These are phyloP conservation scores for Perilla frutescens DNA, from an alignment of 257 asterid genomes.

Conservation along the genomic window DNA sequence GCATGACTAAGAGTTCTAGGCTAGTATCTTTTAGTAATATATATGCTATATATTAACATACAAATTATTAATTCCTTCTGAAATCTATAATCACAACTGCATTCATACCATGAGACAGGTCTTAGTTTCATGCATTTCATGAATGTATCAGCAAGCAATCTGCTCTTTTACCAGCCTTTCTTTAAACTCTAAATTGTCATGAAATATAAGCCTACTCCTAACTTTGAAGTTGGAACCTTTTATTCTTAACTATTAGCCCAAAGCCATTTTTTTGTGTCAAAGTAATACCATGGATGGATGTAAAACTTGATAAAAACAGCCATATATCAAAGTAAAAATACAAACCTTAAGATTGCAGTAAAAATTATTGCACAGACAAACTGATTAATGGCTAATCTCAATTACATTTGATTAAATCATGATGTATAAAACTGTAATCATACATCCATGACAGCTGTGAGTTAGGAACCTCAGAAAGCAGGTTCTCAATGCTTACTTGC, in stretches of 20 bases:
- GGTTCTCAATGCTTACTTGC: constrained; percentile 35
- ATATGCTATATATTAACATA: not conserved
- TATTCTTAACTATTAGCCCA: too few relatives aligned
- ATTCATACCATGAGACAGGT: not conserved
- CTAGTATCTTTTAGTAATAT: not conserved
- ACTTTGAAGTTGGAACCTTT: not conserved
- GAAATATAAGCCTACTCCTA: not conserved
- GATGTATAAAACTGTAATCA: constrained; percentile 35
- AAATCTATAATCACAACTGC: not conserved
- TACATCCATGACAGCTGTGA: constrained; percentile 25
- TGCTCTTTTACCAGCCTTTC: not conserved
- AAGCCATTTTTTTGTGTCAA: not conserved
- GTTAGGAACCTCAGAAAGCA: constrained; percentile 30
- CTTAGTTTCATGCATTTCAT: not conserved
- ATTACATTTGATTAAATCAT: constrained; percentile 22
- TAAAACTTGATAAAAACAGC: not conserved
- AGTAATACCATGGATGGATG: not conserved
- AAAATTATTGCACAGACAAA: constrained; percentile 27
- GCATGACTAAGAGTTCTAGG: not conserved
- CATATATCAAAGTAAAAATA: constrained; percentile 11
- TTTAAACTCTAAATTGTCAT: not conserved
- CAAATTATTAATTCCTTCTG: not conserved
- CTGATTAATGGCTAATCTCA: constrained; percentile 27
- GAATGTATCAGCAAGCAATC: not conserved
- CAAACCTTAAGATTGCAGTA: constrained; percentile 40